Conservation (phyloP, 305 asterid species). For the Withania somnifera region DNA sequence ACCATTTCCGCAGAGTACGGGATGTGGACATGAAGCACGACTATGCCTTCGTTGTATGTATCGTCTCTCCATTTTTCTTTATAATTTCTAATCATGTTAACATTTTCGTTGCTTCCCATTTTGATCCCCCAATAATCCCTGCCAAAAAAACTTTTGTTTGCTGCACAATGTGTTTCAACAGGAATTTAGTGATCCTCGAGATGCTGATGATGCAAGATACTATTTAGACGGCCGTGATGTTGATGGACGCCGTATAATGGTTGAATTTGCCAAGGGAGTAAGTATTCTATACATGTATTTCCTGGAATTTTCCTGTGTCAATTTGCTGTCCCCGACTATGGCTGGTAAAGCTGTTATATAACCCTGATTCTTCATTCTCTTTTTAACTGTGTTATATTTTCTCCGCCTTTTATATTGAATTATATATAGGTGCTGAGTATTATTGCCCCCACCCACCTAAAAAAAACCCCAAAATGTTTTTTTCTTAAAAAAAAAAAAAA, state of each 20-base stretch:
- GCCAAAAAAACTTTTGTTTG: conserved; percentile 3
- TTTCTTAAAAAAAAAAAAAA: background rate
- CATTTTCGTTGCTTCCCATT: background rate
- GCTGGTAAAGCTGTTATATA: background rate
- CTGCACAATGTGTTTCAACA: conserved; percentile 17
- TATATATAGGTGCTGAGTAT: background rate
- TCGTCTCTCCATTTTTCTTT: conserved; percentile 5
- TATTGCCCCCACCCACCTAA: background rate
- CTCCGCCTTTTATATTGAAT: background rate
- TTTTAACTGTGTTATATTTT: background rate
- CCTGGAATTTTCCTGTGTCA: background rate
- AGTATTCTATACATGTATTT: conserved; percentile 11
- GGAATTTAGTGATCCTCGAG: conserved; percentile 94
- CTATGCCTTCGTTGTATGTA: conserved; percentile 94
- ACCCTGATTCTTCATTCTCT: too few species aligned
- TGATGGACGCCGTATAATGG: conserved; percentile 85
- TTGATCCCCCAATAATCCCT: background rate
- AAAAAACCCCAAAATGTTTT: too few species aligned
- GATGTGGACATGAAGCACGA: conserved; percentile 99
- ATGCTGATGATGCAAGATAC: conserved; percentile 95
- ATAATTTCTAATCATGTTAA: background rate
- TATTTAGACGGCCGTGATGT: conserved; percentile 77
- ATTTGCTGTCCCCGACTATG: background rate
- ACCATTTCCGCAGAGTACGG: conserved; percentile 99
- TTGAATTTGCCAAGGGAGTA: conserved; percentile 94